These are phyloP conservation scores for Corchorus capsularis DNA, from an alignment of 345 rosid genomes.

Conservation along the genomic window DNA sequence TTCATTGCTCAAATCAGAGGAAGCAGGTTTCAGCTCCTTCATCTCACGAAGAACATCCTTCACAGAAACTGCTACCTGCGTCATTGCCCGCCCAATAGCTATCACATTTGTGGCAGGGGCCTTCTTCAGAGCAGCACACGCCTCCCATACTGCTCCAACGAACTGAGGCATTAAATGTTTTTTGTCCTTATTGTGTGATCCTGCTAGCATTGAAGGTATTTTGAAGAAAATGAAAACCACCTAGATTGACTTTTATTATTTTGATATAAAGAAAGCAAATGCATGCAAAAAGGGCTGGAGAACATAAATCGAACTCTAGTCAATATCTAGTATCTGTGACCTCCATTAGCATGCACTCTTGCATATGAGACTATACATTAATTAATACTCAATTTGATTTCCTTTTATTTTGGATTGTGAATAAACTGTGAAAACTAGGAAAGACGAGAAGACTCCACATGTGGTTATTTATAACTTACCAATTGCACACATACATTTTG, in stretches of 20 bases:
- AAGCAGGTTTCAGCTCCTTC: slow-evolving; percentile 83
- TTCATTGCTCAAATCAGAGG: slow-evolving; percentile 34
- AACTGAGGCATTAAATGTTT: slow-evolving; percentile 53
- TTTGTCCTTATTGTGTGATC: slow-evolving; percentile 48
- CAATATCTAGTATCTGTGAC: neutral
- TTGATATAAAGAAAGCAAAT: slow-evolving; percentile 2
- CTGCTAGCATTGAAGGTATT: slow-evolving; percentile 36
- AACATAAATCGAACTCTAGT: neutral
- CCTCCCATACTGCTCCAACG: slow-evolving; percentile 88
- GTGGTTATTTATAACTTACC: neutral
- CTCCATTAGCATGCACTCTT: neutral
- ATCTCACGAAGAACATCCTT: slow-evolving; percentile 96
- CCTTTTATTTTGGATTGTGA: neutral
- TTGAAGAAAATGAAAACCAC: neutral
- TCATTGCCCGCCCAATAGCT: slow-evolving; percentile 82
- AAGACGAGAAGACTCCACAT: neutral
- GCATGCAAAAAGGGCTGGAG: neutral
- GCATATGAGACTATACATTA: neutral
- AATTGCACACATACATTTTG: neutral
- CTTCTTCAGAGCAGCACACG: slow-evolving; percentile 81
- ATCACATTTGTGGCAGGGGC: slow-evolving; percentile 70
- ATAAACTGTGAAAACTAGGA: neutral
- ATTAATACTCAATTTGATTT: neutral
- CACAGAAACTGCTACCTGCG: slow-evolving; percentile 80
- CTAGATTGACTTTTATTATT: neutral